These are phyloP conservation scores for Ustilago loliicola DNA, from an alignment of 1,284 basidiomycete genomes.

Conservation along the genomic window DNA sequence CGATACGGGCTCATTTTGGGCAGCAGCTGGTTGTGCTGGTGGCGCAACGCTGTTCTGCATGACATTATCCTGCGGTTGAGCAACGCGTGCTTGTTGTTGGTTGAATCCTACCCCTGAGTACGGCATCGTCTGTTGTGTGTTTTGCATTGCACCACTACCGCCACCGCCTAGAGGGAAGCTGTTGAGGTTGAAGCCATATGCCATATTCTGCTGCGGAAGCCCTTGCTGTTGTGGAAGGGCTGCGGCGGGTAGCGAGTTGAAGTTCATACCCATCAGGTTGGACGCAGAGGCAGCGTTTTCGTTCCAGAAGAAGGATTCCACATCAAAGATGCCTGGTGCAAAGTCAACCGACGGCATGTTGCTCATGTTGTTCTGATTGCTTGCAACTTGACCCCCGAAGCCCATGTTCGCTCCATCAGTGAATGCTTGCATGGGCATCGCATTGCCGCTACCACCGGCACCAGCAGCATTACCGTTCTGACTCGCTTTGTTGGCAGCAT, in stretches of 20 bases:
- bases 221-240: constrained; percentile 4
- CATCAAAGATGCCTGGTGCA: constrained; percentile 57
- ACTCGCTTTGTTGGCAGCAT: background rate
- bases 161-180: constrained; percentile 1
- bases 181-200: constrained; percentile 13
- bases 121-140: background rate
- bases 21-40: background rate
- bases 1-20: background rate
- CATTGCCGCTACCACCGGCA: background rate
- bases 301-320: constrained; percentile 64
- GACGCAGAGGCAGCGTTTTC: constrained; percentile 44
- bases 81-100: background rate
- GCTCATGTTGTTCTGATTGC: background rate
- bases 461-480: background rate
- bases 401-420: background rate
- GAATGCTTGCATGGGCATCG: background rate
- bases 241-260: background rate
- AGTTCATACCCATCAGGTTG: constrained; percentile 31
- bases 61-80: constrained; percentile 14
- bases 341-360: constrained; percentile 16
- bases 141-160: background rate
- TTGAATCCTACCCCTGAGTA: background rate
- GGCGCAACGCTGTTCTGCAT: background rate
- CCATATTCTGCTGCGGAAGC: background rate
- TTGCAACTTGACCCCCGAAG: background rate